Evolutionary conservation across 2,329 filamentous ascomycete species (phyloP).

Genomic region (Hypoxylon sp.): DNA sequence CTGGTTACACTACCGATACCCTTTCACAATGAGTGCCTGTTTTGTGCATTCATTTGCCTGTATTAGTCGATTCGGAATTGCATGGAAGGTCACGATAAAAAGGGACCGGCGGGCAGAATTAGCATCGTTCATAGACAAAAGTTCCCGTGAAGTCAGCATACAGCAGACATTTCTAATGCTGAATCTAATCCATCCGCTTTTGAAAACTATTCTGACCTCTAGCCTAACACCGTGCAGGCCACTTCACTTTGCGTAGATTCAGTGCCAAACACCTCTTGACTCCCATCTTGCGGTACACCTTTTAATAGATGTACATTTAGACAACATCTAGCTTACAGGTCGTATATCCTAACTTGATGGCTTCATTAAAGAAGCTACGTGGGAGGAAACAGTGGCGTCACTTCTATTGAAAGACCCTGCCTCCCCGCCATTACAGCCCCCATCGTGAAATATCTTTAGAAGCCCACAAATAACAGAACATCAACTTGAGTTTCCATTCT

Average conservation of each 20-base stretch:
- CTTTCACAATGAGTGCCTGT: constrained; percentile 28
- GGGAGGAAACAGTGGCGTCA: not conserved
- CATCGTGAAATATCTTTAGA: not conserved
- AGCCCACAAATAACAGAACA: not conserved
- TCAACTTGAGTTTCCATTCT: not conserved
- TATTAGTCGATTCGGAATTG: constrained; percentile 19
- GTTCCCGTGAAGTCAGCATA: constrained; percentile 6
- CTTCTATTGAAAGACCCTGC: not conserved
- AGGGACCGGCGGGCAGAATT: constrained; percentile 13
- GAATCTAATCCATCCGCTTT: constrained; percentile 23
- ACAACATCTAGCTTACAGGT: not conserved
- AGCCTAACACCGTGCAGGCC: not conserved
- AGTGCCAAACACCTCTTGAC: not conserved
- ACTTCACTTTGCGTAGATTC: not conserved
- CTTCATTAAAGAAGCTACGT: not conserved
- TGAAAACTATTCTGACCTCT: not conserved
- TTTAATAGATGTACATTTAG: not conserved
- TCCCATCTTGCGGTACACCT: not conserved
- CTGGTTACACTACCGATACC: constrained; percentile 49
- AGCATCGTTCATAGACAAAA: constrained; percentile 39
- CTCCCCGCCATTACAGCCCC: not conserved
- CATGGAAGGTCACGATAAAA: constrained; percentile 24
- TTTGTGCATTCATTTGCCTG: constrained; percentile 18
- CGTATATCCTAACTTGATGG: not conserved
- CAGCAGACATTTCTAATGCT: constrained; percentile 22